Base-by-base conservation (phyloP, 441 rosid genomes). In the Gossypium lobatum region DNA sequence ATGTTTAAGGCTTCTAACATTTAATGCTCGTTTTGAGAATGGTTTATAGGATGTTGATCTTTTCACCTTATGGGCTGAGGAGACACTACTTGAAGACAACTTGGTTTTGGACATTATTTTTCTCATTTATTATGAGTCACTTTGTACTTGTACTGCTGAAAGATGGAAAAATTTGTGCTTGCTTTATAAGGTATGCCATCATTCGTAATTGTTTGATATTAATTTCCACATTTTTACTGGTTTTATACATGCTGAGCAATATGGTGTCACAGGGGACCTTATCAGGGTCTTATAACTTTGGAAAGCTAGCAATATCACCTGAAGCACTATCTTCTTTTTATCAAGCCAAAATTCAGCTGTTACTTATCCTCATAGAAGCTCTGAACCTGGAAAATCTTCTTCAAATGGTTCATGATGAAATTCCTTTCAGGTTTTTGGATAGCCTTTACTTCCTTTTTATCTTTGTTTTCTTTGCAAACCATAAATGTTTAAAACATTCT, bases 11-110 rank as follows among this genome's bases (percentile, higher is more conserved):
- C 70, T 57, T 34, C 25, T 46, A 52, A 58, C 57, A 53, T 64
- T 14, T 42, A 6, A 69, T 76, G 60, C 67, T 16, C 52, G 54
- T 67, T 79, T 42, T 71, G 46, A 46, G 42, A 64, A 69, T 82
- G 70, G 52, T 78, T 72, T 63, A 53, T 76, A 93, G 99, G 94
- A 89, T 83, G 86, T 85, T 77, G 97, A 91, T 85, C 87, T 92
- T 72, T 92, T 86, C 81, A 87, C 90, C 72, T 77, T 93, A 79
- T 96, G 99, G 98, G 97, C 99, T 3, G 98, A 96, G 91, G 98
- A 88, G 88, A 93, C 84, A 59, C 83, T 95, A 39, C 85, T 83
- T 39, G 99, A 96, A 82, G 90, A 88, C 76, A 92, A 82, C 80
- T 85, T 96, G 83, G 87, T 92, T 80, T 80, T 96, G 87, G 97